phyloP scores from a whole-genome alignment of 345 rosid genomes.

The Heritiera littoralis region DNA sequence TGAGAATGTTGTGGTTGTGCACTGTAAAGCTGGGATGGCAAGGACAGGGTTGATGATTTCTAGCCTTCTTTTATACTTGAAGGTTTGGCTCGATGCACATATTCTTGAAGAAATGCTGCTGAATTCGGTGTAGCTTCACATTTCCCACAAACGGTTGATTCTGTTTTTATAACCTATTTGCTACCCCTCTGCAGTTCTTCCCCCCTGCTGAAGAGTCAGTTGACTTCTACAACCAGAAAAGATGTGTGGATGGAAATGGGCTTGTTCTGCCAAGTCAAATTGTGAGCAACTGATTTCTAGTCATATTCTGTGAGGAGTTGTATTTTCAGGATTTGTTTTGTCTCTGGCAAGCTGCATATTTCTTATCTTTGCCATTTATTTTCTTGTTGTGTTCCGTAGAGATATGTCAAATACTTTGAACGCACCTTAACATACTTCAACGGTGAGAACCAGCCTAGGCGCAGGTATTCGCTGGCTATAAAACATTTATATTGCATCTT shows the following conservation, averaged over 20 bases:
- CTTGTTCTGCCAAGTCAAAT: constrained; percentile 89
- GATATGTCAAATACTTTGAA: constrained; percentile 84
- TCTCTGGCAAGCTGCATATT: neutral
- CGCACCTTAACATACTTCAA: constrained; percentile 71
- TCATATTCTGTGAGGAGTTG: constrained; percentile 1
- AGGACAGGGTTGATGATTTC: constrained; percentile 93
- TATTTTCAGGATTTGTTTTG: neutral
- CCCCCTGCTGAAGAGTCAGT: constrained; percentile 94
- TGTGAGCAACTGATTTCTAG: constrained; percentile 44
- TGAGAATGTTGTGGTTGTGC: constrained; percentile 90
- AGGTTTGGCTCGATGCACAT: constrained; percentile 38
- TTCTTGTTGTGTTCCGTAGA: constrained; percentile 36
- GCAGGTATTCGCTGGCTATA: constrained; percentile 47
- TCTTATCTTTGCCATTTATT: neutral
- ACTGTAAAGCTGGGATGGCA: constrained; percentile 96
- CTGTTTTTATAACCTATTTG: constrained; percentile 6
- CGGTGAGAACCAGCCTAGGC: constrained; percentile 79
- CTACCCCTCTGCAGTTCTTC: constrained; percentile 59
- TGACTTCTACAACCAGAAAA: constrained; percentile 80
- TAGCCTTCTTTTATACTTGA: constrained; percentile 76
- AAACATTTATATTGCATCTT: neutral
- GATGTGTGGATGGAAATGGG: constrained; percentile 83
- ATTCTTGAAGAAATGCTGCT: constrained; percentile 16
- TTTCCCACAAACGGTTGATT: constrained; percentile 19
- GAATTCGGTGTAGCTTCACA: constrained; percentile 18